These are phyloP conservation scores for Thelephora ganbajun DNA, from an alignment of 768 basidiomycete species.

Conservation along the genomic window DNA sequence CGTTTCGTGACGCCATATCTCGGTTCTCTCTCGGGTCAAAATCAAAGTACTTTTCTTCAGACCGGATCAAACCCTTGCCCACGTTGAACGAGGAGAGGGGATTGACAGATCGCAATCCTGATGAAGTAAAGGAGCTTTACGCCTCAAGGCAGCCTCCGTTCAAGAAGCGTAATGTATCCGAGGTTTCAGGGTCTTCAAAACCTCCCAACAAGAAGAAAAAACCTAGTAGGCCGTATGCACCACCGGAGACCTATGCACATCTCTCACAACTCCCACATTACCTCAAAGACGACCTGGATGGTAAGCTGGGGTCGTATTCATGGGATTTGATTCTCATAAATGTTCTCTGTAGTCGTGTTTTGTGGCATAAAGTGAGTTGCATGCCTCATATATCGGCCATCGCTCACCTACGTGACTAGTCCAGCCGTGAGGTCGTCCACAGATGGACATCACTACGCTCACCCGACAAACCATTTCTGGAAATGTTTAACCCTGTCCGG, in stretches of 20 bases:
- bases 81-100: too few species aligned
- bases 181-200: neutral
- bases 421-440: constrained; percentile 56
- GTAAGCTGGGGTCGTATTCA: constrained; percentile 22
- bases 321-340: neutral
- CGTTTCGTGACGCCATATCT: too few species aligned
- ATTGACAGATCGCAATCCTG: too few species aligned
- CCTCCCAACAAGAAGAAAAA: constrained; percentile 13
- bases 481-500: constrained; percentile 54
- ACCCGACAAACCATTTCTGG: constrained; percentile 79
- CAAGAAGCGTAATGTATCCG: too few species aligned
- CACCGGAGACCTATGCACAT: constrained; percentile 39
- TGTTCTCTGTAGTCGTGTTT: constrained; percentile 43
- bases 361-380: constrained; percentile 68
- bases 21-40: too few species aligned
- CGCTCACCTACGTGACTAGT: constrained; percentile 18
- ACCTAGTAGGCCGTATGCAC: constrained; percentile 29
- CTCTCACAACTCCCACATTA: constrained; percentile 38
- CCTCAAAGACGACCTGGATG: constrained; percentile 37
- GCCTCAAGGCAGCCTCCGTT: too few species aligned
- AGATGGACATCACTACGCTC: constrained; percentile 67
- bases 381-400: neutral
- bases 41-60: too few species aligned
- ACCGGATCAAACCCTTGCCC: too few species aligned
- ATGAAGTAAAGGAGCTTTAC: too few species aligned